Evolutionary conservation across 2,329 filamentous ascomycete genomes (phyloP).

Genomic region (Apiospora arundinis): DNA sequence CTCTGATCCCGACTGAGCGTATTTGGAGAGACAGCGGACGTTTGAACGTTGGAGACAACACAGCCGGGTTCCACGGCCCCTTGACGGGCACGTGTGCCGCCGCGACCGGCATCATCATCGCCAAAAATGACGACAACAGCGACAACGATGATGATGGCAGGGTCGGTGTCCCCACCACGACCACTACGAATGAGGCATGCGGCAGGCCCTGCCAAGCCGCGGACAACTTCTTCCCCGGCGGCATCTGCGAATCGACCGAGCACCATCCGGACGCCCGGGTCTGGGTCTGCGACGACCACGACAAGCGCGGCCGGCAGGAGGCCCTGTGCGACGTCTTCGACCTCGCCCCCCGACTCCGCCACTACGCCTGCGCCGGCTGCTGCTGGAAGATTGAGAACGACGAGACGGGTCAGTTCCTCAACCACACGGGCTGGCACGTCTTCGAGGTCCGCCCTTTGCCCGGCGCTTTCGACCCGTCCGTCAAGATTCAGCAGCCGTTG

Average conservation of each 20-base stretch:
- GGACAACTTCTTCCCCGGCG: neutral
- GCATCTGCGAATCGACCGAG: slow-evolving; percentile 32
- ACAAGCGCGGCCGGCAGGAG: slow-evolving; percentile 26
- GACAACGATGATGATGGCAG: neutral
- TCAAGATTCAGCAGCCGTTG: neutral
- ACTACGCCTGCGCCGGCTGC: slow-evolving; percentile 45
- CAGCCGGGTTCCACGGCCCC: neutral
- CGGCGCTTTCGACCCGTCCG: neutral
- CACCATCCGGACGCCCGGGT: slow-evolving; percentile 20
- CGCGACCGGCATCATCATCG: neutral
- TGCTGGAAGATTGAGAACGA: slow-evolving; percentile 24
- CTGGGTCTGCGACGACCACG: slow-evolving; percentile 37
- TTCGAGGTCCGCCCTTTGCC: slow-evolving; percentile 8
- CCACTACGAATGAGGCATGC: neutral
- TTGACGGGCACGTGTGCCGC: neutral
- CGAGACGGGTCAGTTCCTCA: neutral
- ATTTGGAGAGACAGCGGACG: neutral
- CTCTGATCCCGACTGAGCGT: slow-evolving; percentile 9
- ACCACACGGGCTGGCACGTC: slow-evolving; percentile 32
- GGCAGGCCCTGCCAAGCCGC: neutral
- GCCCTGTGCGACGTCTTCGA: slow-evolving; percentile 29
- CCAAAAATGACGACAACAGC: neutral
- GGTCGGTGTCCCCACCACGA: no score
- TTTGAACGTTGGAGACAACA: neutral
- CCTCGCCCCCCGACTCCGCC: slow-evolving; percentile 36